Conservation (phyloP, 208 protist genomes). For the Leishmania tarentolae region DNA sequence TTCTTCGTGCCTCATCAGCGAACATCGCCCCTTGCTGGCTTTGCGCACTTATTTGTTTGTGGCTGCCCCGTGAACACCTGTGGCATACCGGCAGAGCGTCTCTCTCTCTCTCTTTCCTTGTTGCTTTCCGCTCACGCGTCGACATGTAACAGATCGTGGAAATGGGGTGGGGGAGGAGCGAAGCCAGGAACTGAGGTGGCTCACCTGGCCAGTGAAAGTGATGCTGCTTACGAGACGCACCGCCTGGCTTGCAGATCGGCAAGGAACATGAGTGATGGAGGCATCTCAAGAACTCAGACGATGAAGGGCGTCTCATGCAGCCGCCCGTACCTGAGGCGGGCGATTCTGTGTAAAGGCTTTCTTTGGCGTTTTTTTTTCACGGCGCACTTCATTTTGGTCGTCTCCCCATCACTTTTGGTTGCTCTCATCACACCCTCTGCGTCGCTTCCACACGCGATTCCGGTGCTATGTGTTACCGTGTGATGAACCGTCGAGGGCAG, state of each 20-base stretch:
- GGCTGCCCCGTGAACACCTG: no score
- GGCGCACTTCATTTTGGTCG: not conserved
- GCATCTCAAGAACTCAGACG: not conserved
- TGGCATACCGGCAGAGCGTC: not conserved
- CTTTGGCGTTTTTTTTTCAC: conserved; percentile 1
- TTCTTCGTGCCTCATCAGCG: not conserved
- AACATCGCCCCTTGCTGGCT: not conserved
- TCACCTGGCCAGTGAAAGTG: not conserved
- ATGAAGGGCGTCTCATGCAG: not conserved
- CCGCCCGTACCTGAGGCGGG: not conserved
- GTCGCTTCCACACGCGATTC: not conserved
- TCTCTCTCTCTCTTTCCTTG: not conserved
- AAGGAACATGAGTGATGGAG: not conserved
- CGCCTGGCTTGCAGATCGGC: not conserved
- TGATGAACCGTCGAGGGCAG: not conserved
- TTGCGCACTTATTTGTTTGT: no score
- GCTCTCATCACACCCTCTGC: not conserved
- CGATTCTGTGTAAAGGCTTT: not conserved
- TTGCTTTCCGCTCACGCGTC: not conserved
- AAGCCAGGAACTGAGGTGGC: not conserved
- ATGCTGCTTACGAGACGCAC: not conserved
- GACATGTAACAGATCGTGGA: not conserved
- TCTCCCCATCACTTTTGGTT: not conserved
- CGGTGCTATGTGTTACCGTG: not conserved
- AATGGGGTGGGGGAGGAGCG: not conserved